Evolutionary conservation across 306 rosid species (phyloP).

Genomic region (Acmispon strigosus): DNA sequence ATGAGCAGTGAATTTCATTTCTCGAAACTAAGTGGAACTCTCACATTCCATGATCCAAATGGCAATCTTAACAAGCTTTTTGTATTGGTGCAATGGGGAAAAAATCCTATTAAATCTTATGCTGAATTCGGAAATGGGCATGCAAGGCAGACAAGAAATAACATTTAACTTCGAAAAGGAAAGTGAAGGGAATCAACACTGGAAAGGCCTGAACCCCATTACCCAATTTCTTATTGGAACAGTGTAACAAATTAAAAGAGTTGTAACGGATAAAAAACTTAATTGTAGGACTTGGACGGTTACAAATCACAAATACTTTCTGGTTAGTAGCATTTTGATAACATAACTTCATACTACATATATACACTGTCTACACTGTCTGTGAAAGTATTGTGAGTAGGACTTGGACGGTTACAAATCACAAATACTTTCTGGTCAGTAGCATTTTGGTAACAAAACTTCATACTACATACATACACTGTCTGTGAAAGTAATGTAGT

Average conservation of each 20-base stretch:
- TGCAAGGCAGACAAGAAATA: neutral
- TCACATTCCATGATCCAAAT: neutral
- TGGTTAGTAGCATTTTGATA: no score
- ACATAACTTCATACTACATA: no score
- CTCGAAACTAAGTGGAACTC: neutral
- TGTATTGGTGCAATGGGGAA: neutral
- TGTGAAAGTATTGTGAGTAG: neutral
- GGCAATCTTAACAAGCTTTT: neutral
- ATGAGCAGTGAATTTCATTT: neutral
- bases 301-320: no score
- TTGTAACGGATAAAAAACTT: neutral
- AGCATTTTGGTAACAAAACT: no score
- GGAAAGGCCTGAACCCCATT: neutral
- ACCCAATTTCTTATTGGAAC: neutral
- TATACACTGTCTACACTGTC: no score
- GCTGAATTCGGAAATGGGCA: neutral
- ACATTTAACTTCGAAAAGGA: no score
- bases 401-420: no score
- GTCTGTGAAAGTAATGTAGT: neutral
- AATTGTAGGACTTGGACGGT: neutral
- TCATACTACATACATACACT: no score
- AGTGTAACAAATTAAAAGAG: neutral
- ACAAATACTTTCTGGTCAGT: no score
- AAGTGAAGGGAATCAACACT: no score
- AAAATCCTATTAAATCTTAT: neutral